Percentiles rank a stretch among this genome's conserved stretches.
These are phyloP conservation scores for Colletotrichum sp. DNA, from an alignment of 2,329 filamentous ascomycete species.

Conservation along the genomic window DNA sequence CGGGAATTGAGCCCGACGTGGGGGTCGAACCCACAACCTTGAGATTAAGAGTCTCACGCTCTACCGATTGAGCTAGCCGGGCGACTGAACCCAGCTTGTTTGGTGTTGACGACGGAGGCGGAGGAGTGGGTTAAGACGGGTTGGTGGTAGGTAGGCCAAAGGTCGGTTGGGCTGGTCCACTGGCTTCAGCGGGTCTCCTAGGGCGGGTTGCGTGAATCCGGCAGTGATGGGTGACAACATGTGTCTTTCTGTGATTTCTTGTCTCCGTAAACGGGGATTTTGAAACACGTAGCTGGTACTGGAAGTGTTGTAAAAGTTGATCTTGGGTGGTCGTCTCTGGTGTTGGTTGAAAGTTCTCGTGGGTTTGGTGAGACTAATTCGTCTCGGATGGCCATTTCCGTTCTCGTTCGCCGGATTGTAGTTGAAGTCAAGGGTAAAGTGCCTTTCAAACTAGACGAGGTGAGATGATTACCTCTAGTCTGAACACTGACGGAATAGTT, in stretches of 20 bases:
- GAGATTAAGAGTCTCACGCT: constrained; percentile 75
- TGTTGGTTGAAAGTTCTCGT: background rate
- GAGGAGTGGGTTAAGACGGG: background rate
- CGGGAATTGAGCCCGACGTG: constrained; percentile 20
- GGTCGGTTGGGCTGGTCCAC: background rate
- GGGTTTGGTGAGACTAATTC: background rate
- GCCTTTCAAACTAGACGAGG: too few species aligned
- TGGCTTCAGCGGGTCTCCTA: background rate
- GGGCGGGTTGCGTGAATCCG: background rate
- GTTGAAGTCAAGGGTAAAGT: background rate
- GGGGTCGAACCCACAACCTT: constrained; percentile 60
- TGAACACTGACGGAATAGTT: background rate
- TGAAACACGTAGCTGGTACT: background rate
- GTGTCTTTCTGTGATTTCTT: background rate
- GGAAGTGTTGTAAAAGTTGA: background rate
- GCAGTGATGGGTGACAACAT: background rate
- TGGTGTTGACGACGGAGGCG: background rate
- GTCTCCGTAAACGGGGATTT: too few species aligned
- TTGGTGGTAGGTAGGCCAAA: background rate
- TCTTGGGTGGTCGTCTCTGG: background rate
- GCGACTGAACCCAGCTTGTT: constrained; percentile 29
- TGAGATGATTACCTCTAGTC: too few species aligned
- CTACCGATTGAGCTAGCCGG: constrained; percentile 74
- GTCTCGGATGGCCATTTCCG: background rate
- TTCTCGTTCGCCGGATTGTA: background rate